Base-by-base conservation (phyloP, 169 alveolate genomes). In the Plasmodium reichenowi region DNA sequence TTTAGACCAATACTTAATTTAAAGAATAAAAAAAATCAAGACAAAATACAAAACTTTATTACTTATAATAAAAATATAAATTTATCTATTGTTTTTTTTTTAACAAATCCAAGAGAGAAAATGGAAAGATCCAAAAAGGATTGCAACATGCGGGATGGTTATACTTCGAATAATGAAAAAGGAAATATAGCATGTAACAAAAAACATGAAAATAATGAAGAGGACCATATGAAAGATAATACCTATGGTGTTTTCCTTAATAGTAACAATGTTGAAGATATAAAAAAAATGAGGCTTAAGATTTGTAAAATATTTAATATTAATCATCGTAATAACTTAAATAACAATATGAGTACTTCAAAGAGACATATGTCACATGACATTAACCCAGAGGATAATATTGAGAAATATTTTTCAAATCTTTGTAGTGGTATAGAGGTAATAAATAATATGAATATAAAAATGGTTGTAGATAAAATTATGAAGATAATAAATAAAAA, bases 1-100 rank as follows among this genome's bases (percentile, higher is more conserved):
- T 94, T 93, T 58, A 88, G 70, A 72, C 93, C 93, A 4, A 8
- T 88, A 22, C 62, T 76, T 22, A 74, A 88, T 59, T 59, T 93
- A 88, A 93, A 75, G 64, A 75, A 3, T 52, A 93, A 73, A 29
- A 58, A 72, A 24, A 72, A 72, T 15, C 54, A 71, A 54, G 92
- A 86, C 4, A 72, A 86, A 38, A 22, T 86, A 24, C n/a, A 59
- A 13, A 86, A 47, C 50, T 86, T 71, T 60, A 54, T 86, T 10
- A 86, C 32, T 64, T 71, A 71, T 66, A 86, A 86, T 66, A 86
- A 86, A 43, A 64, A 64, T 38, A 22, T 60, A 5, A 86, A 86
- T 26, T 24, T 86, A 26, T 86, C 92, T 7, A 45, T 86, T 20
- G 92, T 86, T 15, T 70, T 86, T 48, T 86, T 86, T 45, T 72